Evolutionary conservation across 257 asterid genomes (phyloP).

Genomic region (Solanum tarijense): DNA sequence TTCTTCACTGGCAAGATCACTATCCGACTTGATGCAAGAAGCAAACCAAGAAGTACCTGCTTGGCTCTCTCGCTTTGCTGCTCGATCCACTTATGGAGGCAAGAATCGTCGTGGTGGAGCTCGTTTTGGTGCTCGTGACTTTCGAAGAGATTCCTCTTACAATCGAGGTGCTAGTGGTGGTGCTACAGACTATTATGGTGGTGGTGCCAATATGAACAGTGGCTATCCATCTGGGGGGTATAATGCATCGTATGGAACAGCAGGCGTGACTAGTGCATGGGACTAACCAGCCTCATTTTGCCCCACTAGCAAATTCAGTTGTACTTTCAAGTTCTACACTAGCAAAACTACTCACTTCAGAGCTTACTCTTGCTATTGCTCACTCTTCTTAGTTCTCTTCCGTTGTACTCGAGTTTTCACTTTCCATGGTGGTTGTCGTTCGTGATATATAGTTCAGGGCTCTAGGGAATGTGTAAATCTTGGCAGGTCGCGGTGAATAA

Average conservation of each 20-base stretch:
- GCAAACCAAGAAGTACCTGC: constrained; percentile 96
- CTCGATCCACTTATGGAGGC: constrained; percentile 39
- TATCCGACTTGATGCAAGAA: constrained; percentile 87
- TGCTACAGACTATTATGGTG: constrained; percentile 38
- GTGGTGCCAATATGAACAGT: constrained; percentile 26
- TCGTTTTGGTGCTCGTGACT: constrained; percentile 78
- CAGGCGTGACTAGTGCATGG: constrained; percentile 71
- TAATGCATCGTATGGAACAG: constrained; percentile 44
- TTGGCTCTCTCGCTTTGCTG: constrained; percentile 77
- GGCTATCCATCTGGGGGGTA: constrained; percentile 32
- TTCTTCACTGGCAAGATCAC: constrained; percentile 58
- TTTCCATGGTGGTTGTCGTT: background rate
- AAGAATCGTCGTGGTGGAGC: constrained; percentile 66
- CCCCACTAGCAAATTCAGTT: background rate
- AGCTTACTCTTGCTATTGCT: background rate
- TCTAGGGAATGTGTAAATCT: background rate
- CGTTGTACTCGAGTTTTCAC: background rate
- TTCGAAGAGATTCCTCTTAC: constrained; percentile 44
- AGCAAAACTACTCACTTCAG: constrained; percentile 4
- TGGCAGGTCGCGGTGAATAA: constrained; percentile 6
- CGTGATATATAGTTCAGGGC: background rate
- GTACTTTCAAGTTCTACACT: background rate
- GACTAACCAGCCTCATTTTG: constrained; percentile 29
- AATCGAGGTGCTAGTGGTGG: constrained; percentile 28
- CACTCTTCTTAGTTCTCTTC: background rate